Evolutionary conservation across 1,284 basidiomycete species (phyloP).

Genomic region (Schizophyllum commune): DNA sequence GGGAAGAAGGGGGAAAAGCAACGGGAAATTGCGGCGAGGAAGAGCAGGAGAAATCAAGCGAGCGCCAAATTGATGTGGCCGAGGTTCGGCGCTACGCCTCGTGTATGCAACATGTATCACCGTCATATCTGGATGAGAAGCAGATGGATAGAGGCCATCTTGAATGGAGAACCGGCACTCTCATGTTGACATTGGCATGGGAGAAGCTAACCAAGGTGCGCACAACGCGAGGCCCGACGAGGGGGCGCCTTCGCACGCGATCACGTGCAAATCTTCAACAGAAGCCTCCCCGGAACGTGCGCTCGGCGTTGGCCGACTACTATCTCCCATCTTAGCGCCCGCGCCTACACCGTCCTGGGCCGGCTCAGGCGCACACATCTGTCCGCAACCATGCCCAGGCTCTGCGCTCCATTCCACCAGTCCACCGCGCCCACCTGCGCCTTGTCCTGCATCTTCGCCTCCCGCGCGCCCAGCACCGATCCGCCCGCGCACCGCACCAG

Average conservation of each 20-base stretch:
- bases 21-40: neutral
- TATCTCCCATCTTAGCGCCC: neutral
- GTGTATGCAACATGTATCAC: neutral
- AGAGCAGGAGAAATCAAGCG: neutral
- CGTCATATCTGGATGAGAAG: neutral
- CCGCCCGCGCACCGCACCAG: slow-evolving; percentile 43
- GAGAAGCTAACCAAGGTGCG: neutral
- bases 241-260: neutral
- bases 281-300: neutral
- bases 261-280: neutral
- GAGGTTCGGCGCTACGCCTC: neutral
- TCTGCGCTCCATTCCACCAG: slow-evolving; percentile 58
- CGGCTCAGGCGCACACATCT: neutral
- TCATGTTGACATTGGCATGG: neutral
- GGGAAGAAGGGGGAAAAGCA: neutral
- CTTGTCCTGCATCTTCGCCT: slow-evolving; percentile 46
- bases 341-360: neutral
- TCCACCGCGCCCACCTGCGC: slow-evolving; percentile 27
- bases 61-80: neutral
- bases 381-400: slow-evolving; percentile 18
- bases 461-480: slow-evolving; percentile 47
- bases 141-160: neutral
- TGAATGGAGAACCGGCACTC: neutral
- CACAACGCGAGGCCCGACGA: neutral
- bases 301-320: no score